Percentiles rank a stretch among this genome's conserved stretches.
Conservation (phyloP, 148 eudicot species). For the Rhododendron griersonianum region DNA sequence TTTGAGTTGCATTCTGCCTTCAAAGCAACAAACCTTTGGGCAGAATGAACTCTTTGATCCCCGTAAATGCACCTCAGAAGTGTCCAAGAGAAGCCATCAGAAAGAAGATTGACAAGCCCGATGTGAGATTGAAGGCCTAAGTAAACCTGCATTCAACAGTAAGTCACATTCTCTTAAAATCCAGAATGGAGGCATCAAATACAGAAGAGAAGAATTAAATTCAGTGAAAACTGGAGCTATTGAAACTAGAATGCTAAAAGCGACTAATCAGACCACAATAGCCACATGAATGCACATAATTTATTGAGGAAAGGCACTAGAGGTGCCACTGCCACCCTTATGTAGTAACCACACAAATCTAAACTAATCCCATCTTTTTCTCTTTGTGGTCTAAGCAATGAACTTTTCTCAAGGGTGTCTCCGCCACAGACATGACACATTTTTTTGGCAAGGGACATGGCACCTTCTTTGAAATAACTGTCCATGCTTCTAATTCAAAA, state of each 20-base stretch:
- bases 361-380: not conserved
- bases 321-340: not conserved
- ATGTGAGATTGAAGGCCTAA: conserved; percentile 64
- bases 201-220: not conserved
- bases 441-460: not conserved
- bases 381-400: not conserved
- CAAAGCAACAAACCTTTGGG: conserved; percentile 57
- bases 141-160: conserved; percentile 53
- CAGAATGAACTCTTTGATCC: conserved; percentile 69
- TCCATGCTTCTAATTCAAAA: not conserved
- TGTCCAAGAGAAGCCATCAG: conserved; percentile 71
- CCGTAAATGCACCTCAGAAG: conserved; percentile 82
- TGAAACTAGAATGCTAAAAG: not conserved
- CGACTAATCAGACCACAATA: not conserved
- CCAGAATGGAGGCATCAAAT: not conserved
- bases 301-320: not conserved
- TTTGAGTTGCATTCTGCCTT: conserved; percentile 95
- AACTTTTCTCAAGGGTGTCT: not conserved
- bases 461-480: not conserved
- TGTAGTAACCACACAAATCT: not conserved
- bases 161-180: not conserved
- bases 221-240: not conserved
- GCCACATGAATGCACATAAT: not conserved
- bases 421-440: not conserved
- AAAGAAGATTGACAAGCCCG: conserved; percentile 50